Base-by-base conservation (phyloP, 2,329 filamentous ascomycete genomes). In the Trichoderma pleuroti region DNA sequence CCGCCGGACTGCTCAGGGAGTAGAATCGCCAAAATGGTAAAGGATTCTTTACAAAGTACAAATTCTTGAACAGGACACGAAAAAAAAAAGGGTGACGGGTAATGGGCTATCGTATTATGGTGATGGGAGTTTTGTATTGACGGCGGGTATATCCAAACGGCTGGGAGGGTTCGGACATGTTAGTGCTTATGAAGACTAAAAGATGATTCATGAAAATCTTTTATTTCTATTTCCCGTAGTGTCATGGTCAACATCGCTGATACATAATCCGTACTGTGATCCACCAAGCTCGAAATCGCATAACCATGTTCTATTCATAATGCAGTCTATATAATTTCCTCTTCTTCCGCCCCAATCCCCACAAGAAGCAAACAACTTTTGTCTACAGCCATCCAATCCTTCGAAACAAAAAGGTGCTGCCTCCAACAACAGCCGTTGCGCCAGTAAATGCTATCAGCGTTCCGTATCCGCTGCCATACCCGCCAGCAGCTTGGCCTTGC, bases 391-490 rank as follows among this genome's bases (percentile, higher is more conserved):
- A 80, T 1, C 79, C 79, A 18, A 80, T 64, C 26, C 76, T 76
- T 39, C 72, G 72, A 32, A 78, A 81, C 14, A 81, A 1, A 61
- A 77, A 81, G 7, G 76, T 75, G 0, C 75, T 74, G 4, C 79
- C 79, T 5, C 79, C 76, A 32, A 77, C 71, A 32, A 77, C 49
- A 0, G 78, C 79, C 3, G 79, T 81, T 9, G 74, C 71, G 0
- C 79, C 79, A 2, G 79, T 81, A 70, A 81, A 80, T 0, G 76
- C 76, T 72, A 81, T 81, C 57, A 81, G 26, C 0, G 77, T 76
- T 2, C 79, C 79, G 28, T 79, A 81, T 11, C 79, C 78, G 0
- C 76, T 79, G 0, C 78, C 79, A 34, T 78, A 81, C 0, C 77
- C 79, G 4, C 74, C 78, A 1, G 75, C 66, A 2, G 76, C 79